A percentile compares a stretch with the other conserved stretches of the same genome.
phyloP scores from a whole-genome alignment of 2,329 filamentous ascomycete species.

The Cladophialophora chaetospira region DNA sequence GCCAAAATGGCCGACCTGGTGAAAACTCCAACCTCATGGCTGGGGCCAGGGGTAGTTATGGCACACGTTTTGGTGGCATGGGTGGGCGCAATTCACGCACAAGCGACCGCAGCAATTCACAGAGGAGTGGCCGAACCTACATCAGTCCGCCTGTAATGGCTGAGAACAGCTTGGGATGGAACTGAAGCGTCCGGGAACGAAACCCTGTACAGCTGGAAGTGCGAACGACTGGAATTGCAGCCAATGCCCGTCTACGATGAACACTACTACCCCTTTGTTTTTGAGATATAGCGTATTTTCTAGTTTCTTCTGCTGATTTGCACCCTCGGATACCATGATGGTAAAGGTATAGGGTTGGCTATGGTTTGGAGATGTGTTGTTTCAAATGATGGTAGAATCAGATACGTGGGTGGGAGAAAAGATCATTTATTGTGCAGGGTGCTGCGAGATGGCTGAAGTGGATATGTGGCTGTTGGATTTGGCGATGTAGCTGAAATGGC shows the following conservation, averaged over 20 bases:
- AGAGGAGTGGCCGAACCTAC: constrained; percentile 62
- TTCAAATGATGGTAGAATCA: background rate
- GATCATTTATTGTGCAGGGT: background rate
- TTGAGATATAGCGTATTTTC: constrained; percentile 14
- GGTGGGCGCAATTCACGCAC: constrained; percentile 56
- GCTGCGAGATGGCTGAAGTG: background rate
- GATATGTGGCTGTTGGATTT: background rate
- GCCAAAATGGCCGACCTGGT: constrained; percentile 48
- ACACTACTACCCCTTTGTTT: constrained; percentile 15
- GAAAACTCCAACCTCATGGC: constrained; percentile 41
- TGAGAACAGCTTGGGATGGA: constrained; percentile 95
- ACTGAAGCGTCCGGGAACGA: constrained; percentile 55
- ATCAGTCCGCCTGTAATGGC: constrained; percentile 90
- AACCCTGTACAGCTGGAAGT: constrained; percentile 22
- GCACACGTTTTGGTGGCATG: constrained; percentile 43
- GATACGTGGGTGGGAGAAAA: background rate
- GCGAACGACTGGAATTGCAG: constrained; percentile 11
- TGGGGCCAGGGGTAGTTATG: constrained; percentile 59
- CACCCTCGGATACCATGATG: constrained; percentile 1
- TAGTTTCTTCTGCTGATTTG: constrained; percentile 7
- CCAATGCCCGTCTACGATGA: constrained; percentile 26
- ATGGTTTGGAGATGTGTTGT: background rate
- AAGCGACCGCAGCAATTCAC: constrained; percentile 62
- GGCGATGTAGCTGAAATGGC: background rate
- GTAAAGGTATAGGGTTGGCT: background rate